phyloP scores from a whole-genome alignment of 2,329 filamentous ascomycete species.

The Epichloe aotearoae region DNA sequence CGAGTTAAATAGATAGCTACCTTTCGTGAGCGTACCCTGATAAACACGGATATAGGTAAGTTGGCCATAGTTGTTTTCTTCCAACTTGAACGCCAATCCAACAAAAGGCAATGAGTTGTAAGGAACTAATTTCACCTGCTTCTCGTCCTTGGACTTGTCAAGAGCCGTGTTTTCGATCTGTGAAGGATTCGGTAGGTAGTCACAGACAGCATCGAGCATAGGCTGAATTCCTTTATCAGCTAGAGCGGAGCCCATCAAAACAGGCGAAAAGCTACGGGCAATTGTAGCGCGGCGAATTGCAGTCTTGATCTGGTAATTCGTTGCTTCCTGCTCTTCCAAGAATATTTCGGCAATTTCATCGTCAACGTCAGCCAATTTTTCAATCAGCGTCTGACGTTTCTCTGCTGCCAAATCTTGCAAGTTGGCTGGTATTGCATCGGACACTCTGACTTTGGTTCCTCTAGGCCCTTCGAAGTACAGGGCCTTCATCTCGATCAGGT shows the following conservation, averaged over 20 bases:
- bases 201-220: constrained; percentile 91
- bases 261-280: constrained; percentile 76
- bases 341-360: constrained; percentile 95
- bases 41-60: constrained; percentile 98
- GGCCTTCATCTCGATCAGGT: constrained; percentile 82
- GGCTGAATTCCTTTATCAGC: constrained; percentile 92
- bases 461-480: constrained; percentile 81
- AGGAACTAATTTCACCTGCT: constrained; percentile 72
- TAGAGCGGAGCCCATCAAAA: constrained; percentile 91
- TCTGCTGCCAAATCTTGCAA: constrained; percentile 64
- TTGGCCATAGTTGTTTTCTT: constrained; percentile 97
- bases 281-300: constrained; percentile 91
- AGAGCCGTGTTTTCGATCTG: constrained; percentile 84
- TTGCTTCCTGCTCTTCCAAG: constrained; percentile 74
- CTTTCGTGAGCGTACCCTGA: constrained; percentile 81
- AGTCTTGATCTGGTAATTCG: constrained; percentile 70
- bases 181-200: constrained; percentile 85
- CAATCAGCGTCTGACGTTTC: constrained; percentile 75
- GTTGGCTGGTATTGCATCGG: constrained; percentile 72
- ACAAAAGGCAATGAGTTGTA: constrained; percentile 93
- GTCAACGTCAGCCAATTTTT: constrained; percentile 92
- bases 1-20: constrained; percentile 83
- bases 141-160: constrained; percentile 67
- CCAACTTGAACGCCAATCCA: constrained; percentile 93
- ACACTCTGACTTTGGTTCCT: constrained; percentile 62